phyloP scores from a whole-genome alignment of 1,284 basidiomycete species.

The Trichosporon sp. region DNA sequence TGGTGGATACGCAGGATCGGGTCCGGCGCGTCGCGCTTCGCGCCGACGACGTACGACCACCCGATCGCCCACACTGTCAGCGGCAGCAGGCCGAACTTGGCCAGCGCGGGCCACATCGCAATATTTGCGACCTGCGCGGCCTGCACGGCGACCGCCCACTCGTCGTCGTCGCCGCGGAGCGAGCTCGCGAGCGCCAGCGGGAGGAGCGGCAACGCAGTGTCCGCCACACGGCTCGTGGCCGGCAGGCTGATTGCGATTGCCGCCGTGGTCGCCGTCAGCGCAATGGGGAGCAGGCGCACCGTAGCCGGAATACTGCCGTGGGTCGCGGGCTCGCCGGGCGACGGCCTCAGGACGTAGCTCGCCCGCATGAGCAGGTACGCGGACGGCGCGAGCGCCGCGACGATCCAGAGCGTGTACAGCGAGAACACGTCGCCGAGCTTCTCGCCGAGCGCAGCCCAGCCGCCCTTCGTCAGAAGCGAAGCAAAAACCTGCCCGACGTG shows the following conservation, averaged over 20 bases:
- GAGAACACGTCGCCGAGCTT: not conserved
- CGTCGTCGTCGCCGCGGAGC: slow-evolving; percentile 24
- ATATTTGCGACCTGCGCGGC: slow-evolving; percentile 17
- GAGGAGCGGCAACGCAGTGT: slow-evolving; percentile 17
- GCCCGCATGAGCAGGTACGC: slow-evolving; percentile 20
- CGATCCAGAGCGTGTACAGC: slow-evolving; percentile 3
- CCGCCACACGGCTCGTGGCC: not conserved
- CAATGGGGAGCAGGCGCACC: slow-evolving; percentile 17
- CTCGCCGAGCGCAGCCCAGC: not conserved
- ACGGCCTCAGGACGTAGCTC: slow-evolving; percentile 12
- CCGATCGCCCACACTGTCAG: not conserved
- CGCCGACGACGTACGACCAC: slow-evolving; percentile 20
- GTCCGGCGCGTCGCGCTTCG: slow-evolving; percentile 15
- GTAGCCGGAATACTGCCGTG: slow-evolving; percentile 13
- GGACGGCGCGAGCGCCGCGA: slow-evolving; percentile 8
- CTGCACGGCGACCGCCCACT: slow-evolving; percentile 23
- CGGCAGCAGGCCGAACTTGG: not conserved
- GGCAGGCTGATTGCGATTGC: slow-evolving; percentile 10
- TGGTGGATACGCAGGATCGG: slow-evolving; percentile 13
- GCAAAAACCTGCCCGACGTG: not conserved
- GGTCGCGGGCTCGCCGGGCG: not conserved
- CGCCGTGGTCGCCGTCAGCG: slow-evolving; percentile 13
- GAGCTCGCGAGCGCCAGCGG: slow-evolving; percentile 14
- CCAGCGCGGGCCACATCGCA: slow-evolving; percentile 11
- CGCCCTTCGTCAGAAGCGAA: not conserved